phyloP scores from a whole-genome alignment of 371 early-diverging fungal species.

The Funneliformis caledonium region DNA sequence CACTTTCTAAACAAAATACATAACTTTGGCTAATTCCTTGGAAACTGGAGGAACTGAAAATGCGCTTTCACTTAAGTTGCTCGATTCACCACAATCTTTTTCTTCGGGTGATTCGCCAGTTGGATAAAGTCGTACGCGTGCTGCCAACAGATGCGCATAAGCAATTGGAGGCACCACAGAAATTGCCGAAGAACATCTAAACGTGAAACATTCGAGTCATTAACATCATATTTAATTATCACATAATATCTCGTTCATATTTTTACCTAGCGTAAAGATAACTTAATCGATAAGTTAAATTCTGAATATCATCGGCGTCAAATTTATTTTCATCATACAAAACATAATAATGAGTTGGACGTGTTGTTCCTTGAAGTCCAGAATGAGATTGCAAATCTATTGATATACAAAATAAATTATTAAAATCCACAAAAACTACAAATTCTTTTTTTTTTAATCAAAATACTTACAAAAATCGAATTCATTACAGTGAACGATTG shows the following conservation, averaged over 20 bases:
- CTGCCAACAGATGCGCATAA: constrained; percentile 17
- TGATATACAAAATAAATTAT: background rate
- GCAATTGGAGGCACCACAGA: constrained; percentile 12
- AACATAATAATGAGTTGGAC: constrained; percentile 86
- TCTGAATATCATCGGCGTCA: constrained; percentile 52
- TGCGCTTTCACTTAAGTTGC: background rate
- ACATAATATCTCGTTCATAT: background rate
- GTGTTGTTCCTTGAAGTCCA: constrained; percentile 85
- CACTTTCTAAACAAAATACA: background rate
- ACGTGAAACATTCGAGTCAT: background rate
- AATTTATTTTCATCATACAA: constrained; percentile 79
- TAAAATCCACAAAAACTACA: background rate
- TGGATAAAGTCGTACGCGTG: constrained; percentile 27
- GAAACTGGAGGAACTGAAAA: background rate
- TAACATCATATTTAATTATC: no score
- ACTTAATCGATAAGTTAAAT: constrained; percentile 9
- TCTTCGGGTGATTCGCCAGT: background rate
- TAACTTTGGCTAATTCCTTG: background rate
- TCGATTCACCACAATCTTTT: background rate
- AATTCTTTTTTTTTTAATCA: background rate
- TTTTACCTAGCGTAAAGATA: constrained; percentile 14
- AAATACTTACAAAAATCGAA: constrained; percentile 79
- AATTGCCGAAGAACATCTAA: constrained; percentile 6
- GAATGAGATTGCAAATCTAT: constrained; percentile 44
- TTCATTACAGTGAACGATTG: constrained; percentile 79